phyloP scores from a whole-genome alignment of 176 grass and related monocot species.

The Stipa capillata region DNA sequence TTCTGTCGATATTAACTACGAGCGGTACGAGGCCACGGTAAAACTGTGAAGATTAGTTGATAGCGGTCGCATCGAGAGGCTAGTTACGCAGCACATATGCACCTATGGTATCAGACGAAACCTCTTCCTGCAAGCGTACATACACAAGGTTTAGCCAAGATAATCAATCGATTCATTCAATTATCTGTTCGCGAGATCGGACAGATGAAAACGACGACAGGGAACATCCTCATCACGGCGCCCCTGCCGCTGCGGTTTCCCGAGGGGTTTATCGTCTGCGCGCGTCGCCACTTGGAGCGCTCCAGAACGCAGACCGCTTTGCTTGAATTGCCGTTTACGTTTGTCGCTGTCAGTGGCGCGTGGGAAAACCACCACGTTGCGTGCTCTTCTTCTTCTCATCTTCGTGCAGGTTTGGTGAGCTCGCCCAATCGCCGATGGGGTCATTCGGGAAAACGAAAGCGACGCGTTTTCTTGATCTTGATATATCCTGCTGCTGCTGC shows the following conservation, averaged over 20 bases:
- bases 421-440: neutral
- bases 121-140: too few species aligned
- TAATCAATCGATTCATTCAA: too few species aligned
- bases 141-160: too few species aligned
- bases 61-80: too few species aligned
- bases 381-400: neutral
- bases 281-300: neutral
- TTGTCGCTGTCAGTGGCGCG: constrained; percentile 10
- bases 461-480: neutral
- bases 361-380: constrained; percentile 24
- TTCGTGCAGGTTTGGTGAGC: neutral
- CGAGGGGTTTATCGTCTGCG: neutral
- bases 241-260: neutral
- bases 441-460: neutral
- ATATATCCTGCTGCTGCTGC: too few species aligned
- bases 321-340: constrained; percentile 35
- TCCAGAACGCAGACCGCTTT: too few species aligned
- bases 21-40: too few species aligned
- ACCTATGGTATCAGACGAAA: too few species aligned
- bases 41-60: too few species aligned
- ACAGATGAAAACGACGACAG: neutral
- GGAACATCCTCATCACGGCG: neutral
- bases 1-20: too few species aligned
- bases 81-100: too few species aligned
- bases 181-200: neutral